Conservation (phyloP, 768 basidiomycete genomes). For the Stropharia rugosoannulata region DNA sequence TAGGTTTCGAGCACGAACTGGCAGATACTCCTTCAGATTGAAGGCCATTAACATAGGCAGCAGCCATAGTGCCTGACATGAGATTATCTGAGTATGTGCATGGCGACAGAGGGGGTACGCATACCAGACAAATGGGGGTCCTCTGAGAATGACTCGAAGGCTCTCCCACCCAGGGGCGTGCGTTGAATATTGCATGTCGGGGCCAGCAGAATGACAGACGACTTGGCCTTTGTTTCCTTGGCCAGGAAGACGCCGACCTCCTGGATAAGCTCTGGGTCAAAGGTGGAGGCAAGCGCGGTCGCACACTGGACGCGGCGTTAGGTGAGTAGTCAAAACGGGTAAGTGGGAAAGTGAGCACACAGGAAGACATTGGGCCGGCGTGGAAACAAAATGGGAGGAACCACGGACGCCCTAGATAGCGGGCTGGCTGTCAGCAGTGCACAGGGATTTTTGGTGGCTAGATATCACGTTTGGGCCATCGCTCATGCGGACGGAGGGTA, state of each 20-base stretch:
- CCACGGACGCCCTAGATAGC: constrained; percentile 60
- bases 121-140: constrained; percentile 66
- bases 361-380: constrained; percentile 65
- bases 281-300: constrained; percentile 70
- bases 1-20: constrained; percentile 26
- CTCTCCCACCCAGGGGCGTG: constrained; percentile 55
- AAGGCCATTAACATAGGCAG: constrained; percentile 68
- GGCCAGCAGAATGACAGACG: constrained; percentile 61
- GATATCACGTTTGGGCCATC: constrained; percentile 60
- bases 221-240: constrained; percentile 64
- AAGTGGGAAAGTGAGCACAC: constrained; percentile 30
- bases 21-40: constrained; percentile 67
- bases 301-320: constrained; percentile 45
- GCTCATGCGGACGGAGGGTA: constrained; percentile 70
- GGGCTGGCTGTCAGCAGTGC: constrained; percentile 1
- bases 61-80: constrained; percentile 51
- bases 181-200: constrained; percentile 80
- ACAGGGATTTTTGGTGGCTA: background rate
- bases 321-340: background rate
- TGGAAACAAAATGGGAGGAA: constrained; percentile 61
- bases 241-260: constrained; percentile 60
- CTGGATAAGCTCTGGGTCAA: constrained; percentile 57
- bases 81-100: background rate
- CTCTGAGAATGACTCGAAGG: constrained; percentile 74
- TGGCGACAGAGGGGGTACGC: background rate